phyloP scores from a whole-genome alignment of 257 asterid species.

The Capsicum chinense region DNA sequence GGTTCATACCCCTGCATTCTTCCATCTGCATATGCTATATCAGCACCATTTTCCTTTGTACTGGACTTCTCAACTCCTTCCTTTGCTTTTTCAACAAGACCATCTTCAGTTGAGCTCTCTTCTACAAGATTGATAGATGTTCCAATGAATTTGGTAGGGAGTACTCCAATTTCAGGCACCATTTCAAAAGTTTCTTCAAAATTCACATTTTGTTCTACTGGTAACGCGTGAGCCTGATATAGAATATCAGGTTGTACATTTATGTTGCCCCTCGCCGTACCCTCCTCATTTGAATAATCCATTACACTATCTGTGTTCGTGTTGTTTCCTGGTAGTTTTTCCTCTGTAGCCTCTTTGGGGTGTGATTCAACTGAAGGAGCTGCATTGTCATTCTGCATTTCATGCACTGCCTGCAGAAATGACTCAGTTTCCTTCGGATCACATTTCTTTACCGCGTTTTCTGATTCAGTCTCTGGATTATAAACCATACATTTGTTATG shows the following conservation, averaged over 20 bases:
- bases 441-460: constrained; percentile 24
- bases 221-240: not conserved
- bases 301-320: constrained; percentile 20
- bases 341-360: constrained; percentile 30
- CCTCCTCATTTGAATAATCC: constrained; percentile 23
- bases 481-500: constrained; percentile 31
- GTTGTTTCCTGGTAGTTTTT: not conserved
- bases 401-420: not conserved
- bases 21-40: not conserved
- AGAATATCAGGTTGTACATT: constrained; percentile 5
- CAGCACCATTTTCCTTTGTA: not conserved
- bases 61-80: constrained; percentile 22
- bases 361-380: constrained; percentile 22
- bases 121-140: constrained; percentile 27
- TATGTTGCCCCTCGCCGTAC: not conserved
- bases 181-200: constrained; percentile 25
- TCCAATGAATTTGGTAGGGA: constrained; percentile 16
- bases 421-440: constrained; percentile 27
- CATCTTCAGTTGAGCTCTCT: constrained; percentile 27
- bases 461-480: constrained; percentile 39
- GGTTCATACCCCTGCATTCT: constrained; percentile 1
- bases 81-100: constrained; percentile 27
- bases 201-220: not conserved
- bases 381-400: constrained; percentile 12
- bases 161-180: constrained; percentile 24